Percentiles rank a stretch among this genome's conserved stretches.
These are phyloP conservation scores for Chlamydomonas applanata DNA, from an alignment of 139 green algal species.

Conservation along the genomic window DNA sequence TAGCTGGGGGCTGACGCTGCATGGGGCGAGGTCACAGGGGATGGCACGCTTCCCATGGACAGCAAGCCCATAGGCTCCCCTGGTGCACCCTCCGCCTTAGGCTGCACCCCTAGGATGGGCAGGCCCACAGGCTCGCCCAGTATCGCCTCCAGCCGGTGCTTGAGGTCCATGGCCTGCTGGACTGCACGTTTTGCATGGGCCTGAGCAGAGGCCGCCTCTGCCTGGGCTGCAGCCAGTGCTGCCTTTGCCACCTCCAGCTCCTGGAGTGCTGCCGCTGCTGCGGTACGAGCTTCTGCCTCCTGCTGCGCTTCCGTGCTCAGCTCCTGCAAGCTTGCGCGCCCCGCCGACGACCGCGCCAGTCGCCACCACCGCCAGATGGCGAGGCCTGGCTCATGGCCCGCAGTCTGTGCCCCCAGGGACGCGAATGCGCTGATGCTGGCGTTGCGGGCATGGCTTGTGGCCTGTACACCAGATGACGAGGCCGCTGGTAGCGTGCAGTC, in stretches of 20 bases:
- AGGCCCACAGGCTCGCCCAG: not conserved
- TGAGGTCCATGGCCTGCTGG: conserved; percentile 4
- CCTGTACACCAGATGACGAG: not conserved
- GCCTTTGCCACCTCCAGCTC: not conserved
- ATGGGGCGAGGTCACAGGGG: not conserved
- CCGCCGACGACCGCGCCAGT: not conserved
- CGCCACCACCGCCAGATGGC: conserved; percentile 8
- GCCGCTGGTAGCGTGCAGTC: not conserved
- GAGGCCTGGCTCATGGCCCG: conserved; percentile 2
- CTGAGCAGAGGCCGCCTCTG: not conserved
- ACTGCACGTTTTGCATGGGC: not conserved
- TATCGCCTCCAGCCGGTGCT: not conserved
- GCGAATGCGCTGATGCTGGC: not conserved
- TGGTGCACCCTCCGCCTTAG: not conserved
- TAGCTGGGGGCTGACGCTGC: not conserved
- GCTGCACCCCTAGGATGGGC: not conserved
- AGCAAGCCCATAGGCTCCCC: not conserved
- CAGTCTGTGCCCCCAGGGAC: not conserved
- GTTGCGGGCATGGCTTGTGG: not conserved
- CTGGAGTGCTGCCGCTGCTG: not conserved
- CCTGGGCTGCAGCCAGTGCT: not conserved
- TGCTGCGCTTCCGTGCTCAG: not conserved
- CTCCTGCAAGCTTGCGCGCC: not conserved
- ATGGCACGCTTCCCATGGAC: not conserved
- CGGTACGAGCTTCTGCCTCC: not conserved